Base-by-base conservation (phyloP, 306 rosid species). In the Abrus pulchellus region DNA sequence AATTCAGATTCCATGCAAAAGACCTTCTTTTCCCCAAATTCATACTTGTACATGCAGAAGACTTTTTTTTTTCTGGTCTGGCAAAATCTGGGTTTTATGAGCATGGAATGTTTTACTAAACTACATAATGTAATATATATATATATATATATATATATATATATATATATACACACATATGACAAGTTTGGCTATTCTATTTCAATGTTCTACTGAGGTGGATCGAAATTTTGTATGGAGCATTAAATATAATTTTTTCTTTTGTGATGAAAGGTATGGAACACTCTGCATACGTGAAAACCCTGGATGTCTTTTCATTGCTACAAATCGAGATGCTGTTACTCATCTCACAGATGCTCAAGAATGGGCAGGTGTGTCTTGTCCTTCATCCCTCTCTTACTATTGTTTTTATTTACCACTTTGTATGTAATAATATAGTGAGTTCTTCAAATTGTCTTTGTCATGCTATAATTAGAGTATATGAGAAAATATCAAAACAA, bases 291-390 rank as follows among this genome's bases (percentile, higher is more conserved):
- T 95, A 67, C 94, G 97, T 33, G 99, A 93, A 90, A 95, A 95
- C 86, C 99, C 99, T n/a, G 98, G 97, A 63, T 93, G 99, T 79
- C 94, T 95, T 73, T 95, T 95, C 92, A 88, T 95, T 80, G 99
- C 99, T 73, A 95, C 99, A 40, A 95, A 95, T 82, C 90, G 93
- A 50, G 99, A 95, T 86, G 99, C 99, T 74, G 99, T 95, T 74
- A 95, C 99, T 79, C 99, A 95, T 90, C 97, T 95, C 74, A 95
- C 98, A 36, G 99, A 95, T 83, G 98, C 98, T 81, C 99, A 95
- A 85, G 99, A 95, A 91, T 95, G 99, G 99, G 99, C 99, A 80
- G 98, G 99, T 95, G 80, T 53, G 66, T 68, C 44, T 80, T 80
- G 66, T 68, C 44, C 81, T 80, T 84, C 80, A 70, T 40, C 67